Conservation (phyloP, 2,329 filamentous ascomycete species). For the Aspergillus sp. region DNA sequence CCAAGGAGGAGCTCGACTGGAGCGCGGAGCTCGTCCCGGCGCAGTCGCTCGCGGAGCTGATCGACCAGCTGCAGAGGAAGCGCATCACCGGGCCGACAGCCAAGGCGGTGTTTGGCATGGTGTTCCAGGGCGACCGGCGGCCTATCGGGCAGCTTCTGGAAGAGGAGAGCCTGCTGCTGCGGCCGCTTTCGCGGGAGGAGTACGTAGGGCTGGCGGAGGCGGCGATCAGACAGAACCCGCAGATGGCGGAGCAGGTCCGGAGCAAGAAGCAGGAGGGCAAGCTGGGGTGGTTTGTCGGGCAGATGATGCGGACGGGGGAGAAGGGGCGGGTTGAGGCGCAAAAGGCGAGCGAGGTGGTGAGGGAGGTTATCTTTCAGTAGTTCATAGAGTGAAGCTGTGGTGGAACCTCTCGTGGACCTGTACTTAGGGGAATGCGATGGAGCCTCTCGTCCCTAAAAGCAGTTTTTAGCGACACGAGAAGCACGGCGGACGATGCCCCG, state of each 20-base stretch:
- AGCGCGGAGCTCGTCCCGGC: constrained; percentile 31
- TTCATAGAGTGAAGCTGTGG: constrained; percentile 14
- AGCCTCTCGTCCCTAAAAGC: constrained; percentile 35
- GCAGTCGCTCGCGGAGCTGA: constrained; percentile 35
- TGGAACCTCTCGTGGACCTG: constrained; percentile 36
- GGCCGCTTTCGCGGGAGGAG: constrained; percentile 45
- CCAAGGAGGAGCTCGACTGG: constrained; percentile 43
- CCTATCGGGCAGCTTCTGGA: constrained; percentile 46
- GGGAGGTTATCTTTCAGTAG: constrained; percentile 33
- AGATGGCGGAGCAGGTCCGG: constrained; percentile 51
- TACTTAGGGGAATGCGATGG: constrained; percentile 38
- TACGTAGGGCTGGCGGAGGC: constrained; percentile 47
- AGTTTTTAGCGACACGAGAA: constrained; percentile 33
- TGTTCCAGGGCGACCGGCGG: constrained; percentile 45
- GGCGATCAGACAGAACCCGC: constrained; percentile 46
- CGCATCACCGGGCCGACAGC: constrained; percentile 48
- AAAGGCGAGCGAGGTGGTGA: constrained; percentile 47
- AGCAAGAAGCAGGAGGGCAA: constrained; percentile 55
- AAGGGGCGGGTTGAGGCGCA: constrained; percentile 55
- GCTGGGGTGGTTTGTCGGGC: constrained; percentile 57
- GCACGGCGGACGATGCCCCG: constrained; percentile 3
- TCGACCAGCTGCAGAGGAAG: constrained; percentile 35
- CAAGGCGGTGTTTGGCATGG: constrained; percentile 48
- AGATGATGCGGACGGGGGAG: constrained; percentile 54
- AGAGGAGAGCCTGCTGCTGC: constrained; percentile 47